Base-by-base conservation (phyloP, 805 yeast genomes). In the Komagataella ulmi region DNA sequence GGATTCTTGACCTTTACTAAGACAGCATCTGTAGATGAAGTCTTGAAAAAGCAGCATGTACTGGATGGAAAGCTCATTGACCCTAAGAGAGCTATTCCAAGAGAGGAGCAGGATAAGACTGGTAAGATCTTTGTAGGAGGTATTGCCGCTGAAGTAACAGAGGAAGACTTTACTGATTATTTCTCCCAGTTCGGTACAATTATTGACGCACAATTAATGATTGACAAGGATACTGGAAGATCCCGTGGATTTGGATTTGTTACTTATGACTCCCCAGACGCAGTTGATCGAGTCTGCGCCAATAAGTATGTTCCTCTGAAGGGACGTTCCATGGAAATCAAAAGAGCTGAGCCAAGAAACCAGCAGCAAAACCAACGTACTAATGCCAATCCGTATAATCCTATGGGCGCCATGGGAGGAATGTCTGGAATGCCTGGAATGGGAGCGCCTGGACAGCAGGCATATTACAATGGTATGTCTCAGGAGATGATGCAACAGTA, bases 121-220 rank as follows among this genome's bases (percentile, higher is more conserved):
- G 96, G 97, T 59, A 91, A 91, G 71, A 90, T 91, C 58, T 91
- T 91, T 63, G 97, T 91, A 45, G 99, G 99, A 57, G 99, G 99
- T 58, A 85, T 91, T 54, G 90, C 95, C 51, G 87, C 95, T 18
- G 91, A 88, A 63, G 96, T 90, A 50, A 88, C 89, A 56, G 97
- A 95, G 59, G 79, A 79, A 57, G 97, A 90, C 57, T 93, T 91
- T 67, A 84, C 83, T 65, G 82, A 78, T 50, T 89, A 86, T 66
- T 91, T 91, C 63, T 79, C 86, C 52, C 84, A 84, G 67, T 91
- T 83, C 67, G 98, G 97, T 59, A 80, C 81, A 46, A 90, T 91
- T 53, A 85, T 91, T 59, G 98, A 93, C 68, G 96, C 97, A 50
- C 97, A 90, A 69, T 77, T 91, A 58, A 91, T 91, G 99, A 79